Base-by-base conservation (phyloP, 345 rosid species). In the Mallotus nudiflorus region DNA sequence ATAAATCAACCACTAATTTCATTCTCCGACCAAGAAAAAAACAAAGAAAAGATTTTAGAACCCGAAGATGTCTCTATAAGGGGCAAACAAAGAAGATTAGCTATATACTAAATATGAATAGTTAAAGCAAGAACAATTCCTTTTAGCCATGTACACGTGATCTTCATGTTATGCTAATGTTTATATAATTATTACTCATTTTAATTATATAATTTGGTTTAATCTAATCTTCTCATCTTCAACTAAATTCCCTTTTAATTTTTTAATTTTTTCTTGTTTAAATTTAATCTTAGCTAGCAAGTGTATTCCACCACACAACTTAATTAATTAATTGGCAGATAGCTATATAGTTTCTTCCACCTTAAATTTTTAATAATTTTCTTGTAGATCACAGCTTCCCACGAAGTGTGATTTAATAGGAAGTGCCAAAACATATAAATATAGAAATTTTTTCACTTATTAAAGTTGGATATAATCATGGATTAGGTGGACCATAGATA, bases 21-120 rank as follows among this genome's bases (percentile, higher is more conserved):
- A n/a, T 18, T 1, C 31, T 42, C 77, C 77, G 72, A 66, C 77
- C 64, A 59, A n/a, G n/a, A n/a, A n/a, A n/a, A n/a, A n/a, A n/a
- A n/a, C n/a, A n/a, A n/a, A n/a, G n/a, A 25, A 65, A 56, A 1
- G 56, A 33, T 14, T 16, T 27, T 50, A 28, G 40, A 49, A 15
- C 24, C 12, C 48, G 20, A 61, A 67, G 52, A 61, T 74, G 68
- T 67, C 68, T 62, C 29, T 44, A 24, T 31, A 52, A 68, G 69
- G 40, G 51, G 63, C 69, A 62, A 48, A 63, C 61, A 63, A 33
- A 40, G 52, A 33, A 20, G 16, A 15, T 44, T 31, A 29, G 25
- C 33, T 25, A 6, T 28, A n/a, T n/a, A 8, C 13, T 4, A 18
- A 49, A 0, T 44, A 28, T 4, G 11, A 2, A 9, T 4, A 42